Percentiles rank a stretch among this genome's conserved stretches.
Evolutionary conservation across 1,139 yeast genomes (phyloP).

Genomic region (Yamadazyma spencermartinsiae): DNA sequence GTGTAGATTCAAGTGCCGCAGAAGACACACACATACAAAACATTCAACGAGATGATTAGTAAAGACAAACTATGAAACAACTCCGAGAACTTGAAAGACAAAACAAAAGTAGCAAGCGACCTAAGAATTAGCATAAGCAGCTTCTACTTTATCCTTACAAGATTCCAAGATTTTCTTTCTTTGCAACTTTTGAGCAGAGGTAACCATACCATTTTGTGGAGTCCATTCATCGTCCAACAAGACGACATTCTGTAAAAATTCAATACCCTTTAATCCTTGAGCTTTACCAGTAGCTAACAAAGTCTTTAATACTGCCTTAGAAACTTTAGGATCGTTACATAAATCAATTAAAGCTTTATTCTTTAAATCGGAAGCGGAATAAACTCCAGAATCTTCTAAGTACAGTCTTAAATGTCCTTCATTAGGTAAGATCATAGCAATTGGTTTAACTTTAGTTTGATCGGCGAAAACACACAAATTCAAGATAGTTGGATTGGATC

Average conservation of each 20-base stretch:
- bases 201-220: conserved; percentile 90
- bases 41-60: conserved; percentile 2
- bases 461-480: conserved; percentile 96
- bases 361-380: conserved; percentile 48
- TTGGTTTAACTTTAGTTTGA: conserved; percentile 79
- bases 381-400: conserved; percentile 56
- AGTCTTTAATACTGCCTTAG: conserved; percentile 54
- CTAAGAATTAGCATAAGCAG: conserved; percentile 37
- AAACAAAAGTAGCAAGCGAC: too few relatives aligned
- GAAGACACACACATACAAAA: too few relatives aligned
- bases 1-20: too few relatives aligned
- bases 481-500: conserved; percentile 74
- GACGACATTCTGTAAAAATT: conserved; percentile 76
- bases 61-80: conserved; percentile 5
- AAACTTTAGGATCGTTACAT: conserved; percentile 59
- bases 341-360: conserved; percentile 46
- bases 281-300: conserved; percentile 73
- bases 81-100: not conserved
- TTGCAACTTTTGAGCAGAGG: conserved; percentile 95
- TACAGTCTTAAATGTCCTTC: conserved; percentile 60
- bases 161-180: conserved; percentile 84
- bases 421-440: conserved; percentile 86
- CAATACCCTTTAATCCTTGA: conserved; percentile 85
- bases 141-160: conserved; percentile 59
- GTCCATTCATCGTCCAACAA: conserved; percentile 94